Evolutionary conservation across 257 asterid species (phyloP).

Genomic region (Rhazya stricta): DNA sequence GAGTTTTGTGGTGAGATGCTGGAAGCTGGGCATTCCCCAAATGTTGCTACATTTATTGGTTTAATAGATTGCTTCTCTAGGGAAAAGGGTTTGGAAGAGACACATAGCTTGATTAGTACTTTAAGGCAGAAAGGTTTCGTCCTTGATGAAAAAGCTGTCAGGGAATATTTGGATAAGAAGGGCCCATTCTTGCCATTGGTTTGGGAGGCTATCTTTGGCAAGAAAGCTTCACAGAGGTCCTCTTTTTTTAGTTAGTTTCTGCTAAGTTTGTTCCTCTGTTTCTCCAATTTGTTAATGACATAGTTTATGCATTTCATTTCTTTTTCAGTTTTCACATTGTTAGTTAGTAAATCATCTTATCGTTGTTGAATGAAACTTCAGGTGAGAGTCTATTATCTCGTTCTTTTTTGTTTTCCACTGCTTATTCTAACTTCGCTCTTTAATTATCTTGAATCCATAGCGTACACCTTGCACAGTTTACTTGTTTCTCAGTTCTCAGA

Average conservation of each 20-base stretch:
- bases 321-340: neutral
- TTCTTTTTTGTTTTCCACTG: neutral
- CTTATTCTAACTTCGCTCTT: too few relatives aligned
- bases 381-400: neutral
- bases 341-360: neutral
- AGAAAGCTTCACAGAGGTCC: conserved; percentile 44
- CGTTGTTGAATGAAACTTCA: neutral
- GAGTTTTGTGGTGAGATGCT: conserved; percentile 54
- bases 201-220: conserved; percentile 87
- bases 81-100: conserved; percentile 70
- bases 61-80: conserved; percentile 60
- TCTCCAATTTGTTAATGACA: neutral
- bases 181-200: conserved; percentile 75
- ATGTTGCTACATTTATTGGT: conserved; percentile 50
- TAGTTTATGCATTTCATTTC: neutral
- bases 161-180: conserved; percentile 70
- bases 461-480: too few relatives aligned
- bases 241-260: conserved; percentile 33
- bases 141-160: conserved; percentile 55
- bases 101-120: conserved; percentile 35
- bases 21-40: conserved; percentile 70
- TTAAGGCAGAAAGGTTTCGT: conserved; percentile 61
- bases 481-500: neutral
- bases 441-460: too few relatives aligned
- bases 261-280: neutral